Conservation (phyloP, 768 basidiomycete species). For the Leucosporidium yakuticum region DNA sequence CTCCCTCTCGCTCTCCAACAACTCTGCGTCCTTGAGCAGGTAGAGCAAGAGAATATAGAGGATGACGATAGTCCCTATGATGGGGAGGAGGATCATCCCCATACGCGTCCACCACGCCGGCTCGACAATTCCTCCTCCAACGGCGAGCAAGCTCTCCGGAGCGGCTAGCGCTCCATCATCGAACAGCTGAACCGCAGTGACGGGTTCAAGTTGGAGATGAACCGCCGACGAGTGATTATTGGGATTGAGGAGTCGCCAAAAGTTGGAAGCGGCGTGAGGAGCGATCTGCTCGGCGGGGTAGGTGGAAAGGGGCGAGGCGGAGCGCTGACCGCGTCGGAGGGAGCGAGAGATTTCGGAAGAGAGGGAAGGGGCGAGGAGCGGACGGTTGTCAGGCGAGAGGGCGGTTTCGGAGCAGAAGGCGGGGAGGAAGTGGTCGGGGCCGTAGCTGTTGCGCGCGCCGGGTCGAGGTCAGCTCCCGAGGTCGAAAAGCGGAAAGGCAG, state of each 20-base stretch:
- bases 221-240: constrained; percentile 54
- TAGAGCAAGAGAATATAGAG: constrained; percentile 76
- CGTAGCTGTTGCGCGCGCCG: constrained; percentile 21
- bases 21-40: constrained; percentile 82
- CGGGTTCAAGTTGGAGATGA: constrained; percentile 73
- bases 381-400: constrained; percentile 24
- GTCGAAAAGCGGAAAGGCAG: constrained; percentile 46
- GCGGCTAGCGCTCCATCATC: constrained; percentile 16
- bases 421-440: constrained; percentile 36
- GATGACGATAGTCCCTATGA: constrained; percentile 63
- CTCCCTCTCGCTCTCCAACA: constrained; percentile 66
- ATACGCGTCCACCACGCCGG: not conserved
- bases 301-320: not conserved
- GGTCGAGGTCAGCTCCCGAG: not conserved
- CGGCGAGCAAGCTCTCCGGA: constrained; percentile 35
- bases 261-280: constrained; percentile 40
- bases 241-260: constrained; percentile 76
- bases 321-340: constrained; percentile 8
- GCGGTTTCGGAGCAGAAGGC: constrained; percentile 34
- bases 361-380: constrained; percentile 27
- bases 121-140: not conserved
- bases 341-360: constrained; percentile 9
- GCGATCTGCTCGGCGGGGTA: constrained; percentile 49
- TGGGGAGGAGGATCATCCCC: constrained; percentile 71
- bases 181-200: constrained; percentile 65